phyloP scores from a whole-genome alignment of 176 grass and related monocot genomes.

The Cenchrus purpureus region DNA sequence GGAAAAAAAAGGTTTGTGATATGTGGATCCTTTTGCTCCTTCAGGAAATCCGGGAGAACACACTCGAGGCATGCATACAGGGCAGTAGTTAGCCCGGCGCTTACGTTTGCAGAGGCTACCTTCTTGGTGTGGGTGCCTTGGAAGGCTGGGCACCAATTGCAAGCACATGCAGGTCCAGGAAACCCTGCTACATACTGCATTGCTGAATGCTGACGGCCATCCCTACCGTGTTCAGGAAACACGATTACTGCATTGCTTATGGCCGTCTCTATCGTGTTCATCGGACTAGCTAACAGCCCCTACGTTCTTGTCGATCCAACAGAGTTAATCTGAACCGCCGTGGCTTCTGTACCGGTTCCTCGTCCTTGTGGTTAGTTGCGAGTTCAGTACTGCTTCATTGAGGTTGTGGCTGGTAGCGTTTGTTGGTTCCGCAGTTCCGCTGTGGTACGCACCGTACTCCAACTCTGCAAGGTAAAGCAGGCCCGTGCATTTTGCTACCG shows the following conservation, averaged over 20 bases:
- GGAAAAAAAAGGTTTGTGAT: background rate
- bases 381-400: background rate
- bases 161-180: background rate
- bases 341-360: background rate
- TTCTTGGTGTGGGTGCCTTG: constrained; percentile 22
- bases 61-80: background rate
- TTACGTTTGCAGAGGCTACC: background rate
- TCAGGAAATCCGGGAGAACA: background rate
- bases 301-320: background rate
- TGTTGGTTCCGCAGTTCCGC: background rate
- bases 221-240: too few relatives aligned
- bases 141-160: constrained; percentile 9
- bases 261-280: background rate
- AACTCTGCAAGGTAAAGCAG: background rate
- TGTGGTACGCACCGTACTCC: background rate
- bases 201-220: too few relatives aligned
- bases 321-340: background rate
- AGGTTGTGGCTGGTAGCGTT: background rate
- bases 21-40: background rate
- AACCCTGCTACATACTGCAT: background rate
- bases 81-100: background rate
- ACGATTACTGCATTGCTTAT: too few relatives aligned
- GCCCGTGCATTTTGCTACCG: background rate
- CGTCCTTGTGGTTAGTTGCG: background rate
- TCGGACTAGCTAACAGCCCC: background rate